Evolutionary conservation across 1,284 basidiomycete genomes (phyloP).

Genomic region (Sanguinoderma infundibulare): DNA sequence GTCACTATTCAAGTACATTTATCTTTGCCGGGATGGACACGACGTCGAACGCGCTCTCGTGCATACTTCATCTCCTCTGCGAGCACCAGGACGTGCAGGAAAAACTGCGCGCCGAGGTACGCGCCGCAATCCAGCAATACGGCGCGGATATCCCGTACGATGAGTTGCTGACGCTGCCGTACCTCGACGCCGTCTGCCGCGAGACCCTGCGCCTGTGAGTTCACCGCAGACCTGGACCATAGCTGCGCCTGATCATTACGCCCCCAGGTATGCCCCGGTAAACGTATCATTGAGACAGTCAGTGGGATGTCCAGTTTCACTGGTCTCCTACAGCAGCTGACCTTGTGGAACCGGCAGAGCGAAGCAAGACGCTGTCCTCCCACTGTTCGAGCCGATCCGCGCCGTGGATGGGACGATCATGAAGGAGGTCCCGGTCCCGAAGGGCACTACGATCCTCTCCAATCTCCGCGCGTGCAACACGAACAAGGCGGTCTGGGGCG

Average conservation of each 20-base stretch:
- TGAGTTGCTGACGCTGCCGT: slow-evolving; percentile 13
- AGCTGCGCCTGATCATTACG: not conserved
- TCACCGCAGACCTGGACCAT: not conserved
- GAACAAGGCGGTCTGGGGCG: slow-evolving; percentile 55
- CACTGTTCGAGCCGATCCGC: slow-evolving; percentile 27
- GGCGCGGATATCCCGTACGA: slow-evolving; percentile 13
- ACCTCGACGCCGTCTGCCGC: slow-evolving; percentile 21
- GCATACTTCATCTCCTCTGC: slow-evolving; percentile 14
- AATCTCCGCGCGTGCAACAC: slow-evolving; percentile 53
- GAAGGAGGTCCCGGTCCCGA: slow-evolving; percentile 41
- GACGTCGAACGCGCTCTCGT: slow-evolving; percentile 16
- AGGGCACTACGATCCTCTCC: slow-evolving; percentile 46
- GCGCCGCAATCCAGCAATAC: slow-evolving; percentile 4
- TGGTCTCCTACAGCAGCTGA: not conserved
- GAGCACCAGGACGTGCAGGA: slow-evolving; percentile 14
- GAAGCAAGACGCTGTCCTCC: slow-evolving; percentile 25
- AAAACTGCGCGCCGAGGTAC: slow-evolving; percentile 12
- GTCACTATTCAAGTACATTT: not conserved
- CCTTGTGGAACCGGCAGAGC: not conserved
- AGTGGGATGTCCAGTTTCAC: not conserved
- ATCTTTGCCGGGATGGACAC: slow-evolving; percentile 20
- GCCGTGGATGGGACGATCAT: slow-evolving; percentile 34
- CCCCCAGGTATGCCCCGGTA: not conserved
- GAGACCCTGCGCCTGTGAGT: slow-evolving; percentile 28
- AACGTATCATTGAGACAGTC: not conserved